Evolutionary conservation across 768 basidiomycete species (phyloP).

Genomic region (Russula sp.): DNA sequence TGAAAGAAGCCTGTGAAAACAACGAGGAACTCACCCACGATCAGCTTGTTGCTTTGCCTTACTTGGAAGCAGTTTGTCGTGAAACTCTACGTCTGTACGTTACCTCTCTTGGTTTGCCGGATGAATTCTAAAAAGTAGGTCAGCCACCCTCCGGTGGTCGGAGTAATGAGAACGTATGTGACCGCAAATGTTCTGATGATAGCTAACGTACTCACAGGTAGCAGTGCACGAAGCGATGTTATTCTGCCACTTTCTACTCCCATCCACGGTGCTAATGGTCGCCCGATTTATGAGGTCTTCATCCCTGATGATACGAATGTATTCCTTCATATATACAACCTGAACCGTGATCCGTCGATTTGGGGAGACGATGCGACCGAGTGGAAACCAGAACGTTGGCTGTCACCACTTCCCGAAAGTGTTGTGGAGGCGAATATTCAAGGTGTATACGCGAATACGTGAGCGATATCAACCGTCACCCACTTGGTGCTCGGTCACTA

Average conservation of each 20-base stretch:
- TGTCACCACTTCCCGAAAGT: constrained; percentile 25
- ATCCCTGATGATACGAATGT: too few relatives aligned
- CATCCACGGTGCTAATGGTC: background rate
- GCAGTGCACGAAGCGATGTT: background rate
- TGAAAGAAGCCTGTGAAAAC: constrained; percentile 10
- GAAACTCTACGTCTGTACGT: too few relatives aligned
- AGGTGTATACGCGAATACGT: constrained; percentile 19
- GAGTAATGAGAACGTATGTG: background rate
- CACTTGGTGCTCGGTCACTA: background rate
- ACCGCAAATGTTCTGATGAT: background rate
- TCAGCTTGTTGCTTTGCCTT: constrained; percentile 27
- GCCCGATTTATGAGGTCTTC: constrained; percentile 16
- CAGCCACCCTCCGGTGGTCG: too few relatives aligned
- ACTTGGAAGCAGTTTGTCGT: too few relatives aligned
- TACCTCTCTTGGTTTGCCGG: too few relatives aligned
- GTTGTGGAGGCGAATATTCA: constrained; percentile 8
- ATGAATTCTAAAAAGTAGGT: too few relatives aligned
- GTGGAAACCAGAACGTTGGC: constrained; percentile 43
- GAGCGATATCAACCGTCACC: background rate
- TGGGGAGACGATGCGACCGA: constrained; percentile 40
- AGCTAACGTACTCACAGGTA: background rate
- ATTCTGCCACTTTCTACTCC: background rate
- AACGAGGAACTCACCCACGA: constrained; percentile 30
- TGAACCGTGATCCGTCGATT: too few relatives aligned
- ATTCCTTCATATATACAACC: too few relatives aligned